Evolutionary conservation across 23 red algal species (phyloP).

Genomic region (Gracilaria domingensis): DNA sequence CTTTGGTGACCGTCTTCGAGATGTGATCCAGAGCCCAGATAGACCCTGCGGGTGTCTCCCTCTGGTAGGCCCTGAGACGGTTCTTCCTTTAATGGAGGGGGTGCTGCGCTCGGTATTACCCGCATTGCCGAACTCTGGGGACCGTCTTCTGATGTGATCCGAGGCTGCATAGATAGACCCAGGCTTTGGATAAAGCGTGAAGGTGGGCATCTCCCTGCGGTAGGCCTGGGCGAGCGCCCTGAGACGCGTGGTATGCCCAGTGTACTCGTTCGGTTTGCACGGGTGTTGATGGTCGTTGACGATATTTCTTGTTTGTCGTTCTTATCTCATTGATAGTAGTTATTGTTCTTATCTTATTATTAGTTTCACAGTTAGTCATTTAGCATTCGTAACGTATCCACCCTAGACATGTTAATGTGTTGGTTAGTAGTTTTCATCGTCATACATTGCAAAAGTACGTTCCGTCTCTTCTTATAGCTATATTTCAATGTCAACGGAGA

Average conservation of each 20-base stretch:
- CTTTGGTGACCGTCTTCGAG: background rate
- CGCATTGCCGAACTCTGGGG: background rate
- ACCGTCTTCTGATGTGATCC: background rate
- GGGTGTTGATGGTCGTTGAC: background rate
- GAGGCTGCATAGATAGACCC: background rate
- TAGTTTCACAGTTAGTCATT: too few relatives aligned
- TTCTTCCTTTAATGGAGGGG: background rate
- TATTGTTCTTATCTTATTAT: too few relatives aligned
- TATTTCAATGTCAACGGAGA: too few relatives aligned
- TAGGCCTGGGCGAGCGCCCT: background rate
- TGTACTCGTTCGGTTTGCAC: background rate
- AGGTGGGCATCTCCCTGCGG: slow-evolving; percentile 20
- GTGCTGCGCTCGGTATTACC: background rate
- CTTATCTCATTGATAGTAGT: too few relatives aligned
- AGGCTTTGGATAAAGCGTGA: slow-evolving; percentile 36
- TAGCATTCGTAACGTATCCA: too few relatives aligned
- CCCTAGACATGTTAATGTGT: too few relatives aligned
- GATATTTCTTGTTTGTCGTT: background rate
- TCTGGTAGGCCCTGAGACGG: background rate
- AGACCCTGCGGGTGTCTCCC: background rate
- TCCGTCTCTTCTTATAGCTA: too few relatives aligned
- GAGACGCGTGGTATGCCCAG: background rate
- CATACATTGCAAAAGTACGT: too few relatives aligned
- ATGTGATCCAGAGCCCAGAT: background rate
- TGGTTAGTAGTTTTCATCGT: too few relatives aligned